A percentile compares a stretch with the other conserved stretches of the same genome.
phyloP scores from a whole-genome alignment of 1,139 yeast species.

The Yamadazyma diddensiae region DNA sequence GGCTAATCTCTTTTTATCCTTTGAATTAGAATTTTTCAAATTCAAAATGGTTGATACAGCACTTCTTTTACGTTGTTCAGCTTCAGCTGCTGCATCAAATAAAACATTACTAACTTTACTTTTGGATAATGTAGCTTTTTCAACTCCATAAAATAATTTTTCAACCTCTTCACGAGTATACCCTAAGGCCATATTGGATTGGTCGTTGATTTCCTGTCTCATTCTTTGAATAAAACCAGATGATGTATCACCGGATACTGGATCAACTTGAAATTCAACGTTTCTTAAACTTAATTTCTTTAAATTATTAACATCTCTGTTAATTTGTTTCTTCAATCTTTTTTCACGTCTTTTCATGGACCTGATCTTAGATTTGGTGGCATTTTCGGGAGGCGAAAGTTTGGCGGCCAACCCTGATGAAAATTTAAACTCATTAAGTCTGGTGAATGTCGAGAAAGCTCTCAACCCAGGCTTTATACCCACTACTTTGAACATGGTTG shows the following conservation, averaged over 20 bases:
- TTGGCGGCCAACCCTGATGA: constrained; percentile 32
- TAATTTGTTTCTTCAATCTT: constrained; percentile 42
- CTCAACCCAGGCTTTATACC: not conserved
- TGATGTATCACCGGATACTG: constrained; percentile 71
- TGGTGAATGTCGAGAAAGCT: not conserved
- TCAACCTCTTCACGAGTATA: constrained; percentile 66
- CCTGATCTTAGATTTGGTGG: constrained; percentile 32
- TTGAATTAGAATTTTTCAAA: constrained; percentile 65
- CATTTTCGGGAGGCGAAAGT: constrained; percentile 25
- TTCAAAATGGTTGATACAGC: constrained; percentile 71
- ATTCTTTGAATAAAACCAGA: constrained; percentile 72
- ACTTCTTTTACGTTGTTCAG: constrained; percentile 61
- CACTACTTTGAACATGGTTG: not conserved
- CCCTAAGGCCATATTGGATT: constrained; percentile 57
- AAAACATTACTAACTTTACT: constrained; percentile 33
- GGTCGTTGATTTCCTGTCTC: constrained; percentile 55
- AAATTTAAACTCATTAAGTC: constrained; percentile 6
- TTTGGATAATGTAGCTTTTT: constrained; percentile 41
- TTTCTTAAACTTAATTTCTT: constrained; percentile 36
- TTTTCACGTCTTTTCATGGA: constrained; percentile 40
- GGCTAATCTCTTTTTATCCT: constrained; percentile 60
- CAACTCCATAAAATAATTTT: constrained; percentile 73
- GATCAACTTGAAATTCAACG: constrained; percentile 49
- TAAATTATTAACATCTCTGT: constrained; percentile 45
- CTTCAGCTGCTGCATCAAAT: constrained; percentile 38